Conservation (phyloP, 1,284 basidiomycete species). For the Ustilago esculenta region DNA sequence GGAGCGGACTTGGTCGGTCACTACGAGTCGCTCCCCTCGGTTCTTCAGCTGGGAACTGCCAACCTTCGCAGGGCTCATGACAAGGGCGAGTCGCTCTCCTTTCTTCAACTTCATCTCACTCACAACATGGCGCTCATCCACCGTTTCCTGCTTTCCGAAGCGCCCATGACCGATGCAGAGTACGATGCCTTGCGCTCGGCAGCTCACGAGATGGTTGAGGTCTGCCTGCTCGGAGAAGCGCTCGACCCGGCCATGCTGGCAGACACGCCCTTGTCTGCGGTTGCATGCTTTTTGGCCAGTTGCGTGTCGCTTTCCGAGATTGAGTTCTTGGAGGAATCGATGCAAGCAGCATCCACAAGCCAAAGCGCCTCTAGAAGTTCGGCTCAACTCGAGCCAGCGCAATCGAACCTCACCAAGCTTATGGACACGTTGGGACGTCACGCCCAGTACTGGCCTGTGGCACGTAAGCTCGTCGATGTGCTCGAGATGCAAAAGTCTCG, state of each 20-base stretch:
- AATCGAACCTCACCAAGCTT: constrained; percentile 8
- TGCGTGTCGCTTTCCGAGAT: constrained; percentile 29
- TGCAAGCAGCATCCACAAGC: neutral
- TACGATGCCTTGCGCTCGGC: constrained; percentile 31
- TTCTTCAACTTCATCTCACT: constrained; percentile 39
- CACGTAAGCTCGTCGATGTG: constrained; percentile 12
- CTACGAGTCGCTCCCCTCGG: constrained; percentile 35
- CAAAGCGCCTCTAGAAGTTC: neutral
- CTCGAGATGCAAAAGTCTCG: constrained; percentile 14
- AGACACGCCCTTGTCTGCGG: constrained; percentile 27
- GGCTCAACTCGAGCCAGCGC: constrained; percentile 13
- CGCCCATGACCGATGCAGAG: constrained; percentile 19
- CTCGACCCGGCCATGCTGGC: constrained; percentile 20
- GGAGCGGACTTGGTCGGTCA: constrained; percentile 28
- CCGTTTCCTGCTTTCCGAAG: constrained; percentile 19
- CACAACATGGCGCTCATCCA: constrained; percentile 33
- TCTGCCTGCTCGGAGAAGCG: constrained; percentile 25
- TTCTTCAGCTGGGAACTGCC: constrained; percentile 16
- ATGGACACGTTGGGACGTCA: constrained; percentile 19
- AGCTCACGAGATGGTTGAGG: constrained; percentile 28
- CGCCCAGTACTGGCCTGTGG: constrained; percentile 34
- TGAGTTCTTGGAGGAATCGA: constrained; percentile 17
- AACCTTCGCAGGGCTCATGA: constrained; percentile 27
- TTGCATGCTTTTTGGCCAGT: constrained; percentile 25
- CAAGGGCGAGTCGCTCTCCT: constrained; percentile 25